phyloP scores from a whole-genome alignment of 805 yeast species.

The Metschnikowia reukaufii region DNA sequence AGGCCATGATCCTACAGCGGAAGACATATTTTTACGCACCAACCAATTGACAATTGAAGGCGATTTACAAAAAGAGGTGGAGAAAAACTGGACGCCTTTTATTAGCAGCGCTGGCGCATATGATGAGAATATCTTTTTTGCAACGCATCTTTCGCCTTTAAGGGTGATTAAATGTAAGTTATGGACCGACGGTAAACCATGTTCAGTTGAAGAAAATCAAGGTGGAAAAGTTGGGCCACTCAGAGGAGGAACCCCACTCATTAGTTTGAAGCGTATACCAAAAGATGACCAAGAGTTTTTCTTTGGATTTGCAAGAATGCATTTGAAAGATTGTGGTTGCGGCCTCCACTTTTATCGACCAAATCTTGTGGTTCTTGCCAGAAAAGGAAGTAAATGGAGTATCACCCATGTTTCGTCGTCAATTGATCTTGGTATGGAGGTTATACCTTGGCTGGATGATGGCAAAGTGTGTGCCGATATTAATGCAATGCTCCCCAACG shows the following conservation, averaged over 20 bases:
- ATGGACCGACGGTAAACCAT: conserved; percentile 21
- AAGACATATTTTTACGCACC: conserved; percentile 10
- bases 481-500: conserved; percentile 46
- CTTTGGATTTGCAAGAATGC: conserved; percentile 48
- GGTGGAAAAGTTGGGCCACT: conserved; percentile 21
- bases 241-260: conserved; percentile 25
- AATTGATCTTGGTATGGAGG: conserved; percentile 32
- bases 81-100: conserved; percentile 44
- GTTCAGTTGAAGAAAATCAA: conserved; percentile 15
- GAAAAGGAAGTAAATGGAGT: conserved; percentile 22
- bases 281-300: conserved; percentile 37
- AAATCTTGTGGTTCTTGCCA: conserved; percentile 36
- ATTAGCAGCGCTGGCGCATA: conserved; percentile 26
- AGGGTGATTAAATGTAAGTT: conserved; percentile 32
- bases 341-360: conserved; percentile 47
- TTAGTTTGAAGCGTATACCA: conserved; percentile 11
- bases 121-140: conserved; percentile 30
- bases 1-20: background rate
- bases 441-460: conserved; percentile 30
- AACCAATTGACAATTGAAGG: conserved; percentile 11
- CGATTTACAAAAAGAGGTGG: conserved; percentile 16
- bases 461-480: conserved; percentile 30
- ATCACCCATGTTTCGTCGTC: conserved; percentile 33
- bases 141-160: conserved; percentile 34
- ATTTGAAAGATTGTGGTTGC: conserved; percentile 44